These are phyloP conservation scores for Magnolia sinica DNA, from an alignment of 164 flowering plant species.

Conservation along the genomic window DNA sequence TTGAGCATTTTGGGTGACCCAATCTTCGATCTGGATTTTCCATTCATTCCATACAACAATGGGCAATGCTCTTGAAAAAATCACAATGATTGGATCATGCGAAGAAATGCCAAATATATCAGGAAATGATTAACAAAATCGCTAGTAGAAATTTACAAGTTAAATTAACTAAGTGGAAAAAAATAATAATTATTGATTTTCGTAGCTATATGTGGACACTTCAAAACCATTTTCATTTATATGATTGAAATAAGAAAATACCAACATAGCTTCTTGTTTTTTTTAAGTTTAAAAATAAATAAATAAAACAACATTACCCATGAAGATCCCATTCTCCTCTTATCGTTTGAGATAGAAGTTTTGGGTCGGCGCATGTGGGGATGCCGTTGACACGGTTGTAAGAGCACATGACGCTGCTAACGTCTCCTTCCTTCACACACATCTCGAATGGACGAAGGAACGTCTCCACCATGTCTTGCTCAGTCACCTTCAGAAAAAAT, in stretches of 20 bases:
- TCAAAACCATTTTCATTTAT: background rate
- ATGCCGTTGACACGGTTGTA: slow-evolving; percentile 70
- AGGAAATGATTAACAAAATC: no score
- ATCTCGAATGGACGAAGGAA: slow-evolving; percentile 45
- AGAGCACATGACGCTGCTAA: slow-evolving; percentile 78
- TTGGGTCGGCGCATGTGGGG: slow-evolving; percentile 58
- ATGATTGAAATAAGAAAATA: background rate
- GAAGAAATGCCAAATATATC: no score
- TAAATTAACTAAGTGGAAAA: background rate
- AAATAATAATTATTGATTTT: background rate
- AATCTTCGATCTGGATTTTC: no score
- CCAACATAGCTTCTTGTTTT: background rate
- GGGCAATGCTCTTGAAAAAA: no score
- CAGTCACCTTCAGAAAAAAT: background rate
- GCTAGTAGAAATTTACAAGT: no score
- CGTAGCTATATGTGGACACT: background rate
- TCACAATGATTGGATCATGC: no score
- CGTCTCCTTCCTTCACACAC: slow-evolving; percentile 56
- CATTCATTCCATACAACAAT: no score
- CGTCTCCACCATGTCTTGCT: slow-evolving; percentile 13
- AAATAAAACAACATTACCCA: slow-evolving; percentile 35
- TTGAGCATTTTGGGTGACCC: no score
- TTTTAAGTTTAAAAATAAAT: background rate
- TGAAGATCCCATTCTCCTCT: slow-evolving; percentile 53
- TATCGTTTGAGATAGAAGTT: slow-evolving; percentile 48